Conservation (phyloP, 257 asterid genomes). For the Solanum pimpinellifolium region DNA sequence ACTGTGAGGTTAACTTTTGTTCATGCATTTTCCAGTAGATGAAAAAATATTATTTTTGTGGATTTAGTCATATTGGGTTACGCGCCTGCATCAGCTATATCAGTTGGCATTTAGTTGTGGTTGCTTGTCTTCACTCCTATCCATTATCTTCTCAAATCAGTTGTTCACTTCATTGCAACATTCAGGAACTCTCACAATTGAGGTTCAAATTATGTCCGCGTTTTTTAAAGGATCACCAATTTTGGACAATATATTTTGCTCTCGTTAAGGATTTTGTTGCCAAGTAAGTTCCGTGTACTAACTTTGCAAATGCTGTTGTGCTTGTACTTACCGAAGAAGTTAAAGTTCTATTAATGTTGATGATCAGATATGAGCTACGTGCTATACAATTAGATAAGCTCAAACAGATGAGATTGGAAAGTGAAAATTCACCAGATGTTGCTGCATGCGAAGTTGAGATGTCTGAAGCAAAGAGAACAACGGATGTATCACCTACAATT, state of each 20-base stretch:
- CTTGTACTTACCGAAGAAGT: background rate
- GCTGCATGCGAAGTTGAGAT: constrained; percentile 68
- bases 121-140: background rate
- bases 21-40: background rate
- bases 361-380: constrained; percentile 61
- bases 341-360: background rate
- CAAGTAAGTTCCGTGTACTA: constrained; percentile 46
- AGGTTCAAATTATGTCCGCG: constrained; percentile 81
- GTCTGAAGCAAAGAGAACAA: constrained; percentile 57
- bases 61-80: background rate
- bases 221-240: constrained; percentile 63
- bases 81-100: background rate
- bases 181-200: constrained; percentile 78
- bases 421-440: constrained; percentile 23
- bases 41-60: background rate
- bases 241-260: constrained; percentile 80
- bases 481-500: constrained; percentile 14
- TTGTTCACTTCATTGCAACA: background rate
- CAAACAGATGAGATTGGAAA: constrained; percentile 32
- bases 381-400: constrained; percentile 60
- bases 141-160: background rate
- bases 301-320: constrained; percentile 2
- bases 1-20: background rate
- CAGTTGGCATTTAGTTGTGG: background rate
- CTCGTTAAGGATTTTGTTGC: constrained; percentile 59